Conservation (phyloP, 2,329 filamentous ascomycete species). For the Fusarium temperatum region DNA sequence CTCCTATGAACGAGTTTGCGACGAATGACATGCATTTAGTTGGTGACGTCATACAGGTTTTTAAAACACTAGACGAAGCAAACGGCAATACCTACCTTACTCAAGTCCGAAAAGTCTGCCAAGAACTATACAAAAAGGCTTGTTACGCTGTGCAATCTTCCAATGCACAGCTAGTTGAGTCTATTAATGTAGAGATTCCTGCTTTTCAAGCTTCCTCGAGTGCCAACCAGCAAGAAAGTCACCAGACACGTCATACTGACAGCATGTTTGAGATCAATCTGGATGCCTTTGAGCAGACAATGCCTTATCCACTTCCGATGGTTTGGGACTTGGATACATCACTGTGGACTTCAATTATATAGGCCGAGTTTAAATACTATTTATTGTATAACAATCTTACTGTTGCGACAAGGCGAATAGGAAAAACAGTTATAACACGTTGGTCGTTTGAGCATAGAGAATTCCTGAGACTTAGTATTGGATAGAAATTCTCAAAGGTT, state of each 20-base stretch:
- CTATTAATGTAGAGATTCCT: neutral
- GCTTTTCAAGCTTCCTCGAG: neutral
- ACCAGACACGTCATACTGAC: neutral
- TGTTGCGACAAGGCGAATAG: fast-evolving
- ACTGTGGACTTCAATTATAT: neutral
- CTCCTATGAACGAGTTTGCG: neutral
- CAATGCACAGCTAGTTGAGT: neutral
- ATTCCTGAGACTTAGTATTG: fast-evolving
- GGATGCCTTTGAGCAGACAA: neutral
- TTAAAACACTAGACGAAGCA: neutral
- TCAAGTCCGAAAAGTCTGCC: neutral
- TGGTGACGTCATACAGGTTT: neutral
- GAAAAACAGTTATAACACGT: fast-evolving
- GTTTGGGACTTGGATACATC: neutral
- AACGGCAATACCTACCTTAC: neutral
- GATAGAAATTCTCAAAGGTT: fast-evolving
- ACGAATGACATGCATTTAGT: neutral
- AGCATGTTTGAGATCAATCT: neutral
- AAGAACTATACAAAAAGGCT: neutral
- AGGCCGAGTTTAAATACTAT: neutral
- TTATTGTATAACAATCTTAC: fast-evolving
- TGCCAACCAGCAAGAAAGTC: neutral
- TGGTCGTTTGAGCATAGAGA: fast-evolving
- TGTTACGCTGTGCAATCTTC: neutral
- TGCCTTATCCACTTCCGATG: neutral